Percentiles rank a stretch among this genome's conserved stretches.
phyloP scores from a whole-genome alignment of 73 alveolate species.

The Stentor coeruleus region DNA sequence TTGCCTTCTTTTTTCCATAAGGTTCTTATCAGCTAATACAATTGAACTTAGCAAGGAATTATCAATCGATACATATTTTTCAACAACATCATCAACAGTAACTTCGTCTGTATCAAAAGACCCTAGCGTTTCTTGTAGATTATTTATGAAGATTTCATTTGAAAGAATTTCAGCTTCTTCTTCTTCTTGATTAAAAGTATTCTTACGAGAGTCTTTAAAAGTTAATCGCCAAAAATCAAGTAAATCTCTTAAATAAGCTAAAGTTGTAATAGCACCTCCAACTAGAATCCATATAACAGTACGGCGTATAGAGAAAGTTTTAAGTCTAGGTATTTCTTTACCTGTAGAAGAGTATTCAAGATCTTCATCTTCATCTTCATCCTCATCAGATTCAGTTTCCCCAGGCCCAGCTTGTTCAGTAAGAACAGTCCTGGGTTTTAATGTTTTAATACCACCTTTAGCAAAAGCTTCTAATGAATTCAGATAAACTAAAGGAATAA shows the following conservation, averaged over 20 bases:
- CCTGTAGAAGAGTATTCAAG: not conserved
- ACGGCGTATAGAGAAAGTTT: not conserved
- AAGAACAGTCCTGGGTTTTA: not conserved
- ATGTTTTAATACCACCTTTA: not conserved
- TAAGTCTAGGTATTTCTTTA: not conserved
- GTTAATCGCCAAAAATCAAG: not conserved
- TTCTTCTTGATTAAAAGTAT: not conserved
- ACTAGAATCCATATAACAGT: not conserved
- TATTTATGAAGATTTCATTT: not conserved
- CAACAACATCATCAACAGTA: not conserved
- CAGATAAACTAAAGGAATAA: slow-evolving; percentile 4
- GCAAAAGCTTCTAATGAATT: slow-evolving; percentile 4
- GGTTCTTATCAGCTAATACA: not conserved
- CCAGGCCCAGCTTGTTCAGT: not conserved
- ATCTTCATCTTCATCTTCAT: slow-evolving; percentile 13
- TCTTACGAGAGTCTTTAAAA: not conserved
- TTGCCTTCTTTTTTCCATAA: not conserved
- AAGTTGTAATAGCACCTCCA: not conserved
- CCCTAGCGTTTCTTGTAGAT: not conserved
- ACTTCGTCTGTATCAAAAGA: not conserved
- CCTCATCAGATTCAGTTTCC: slow-evolving; percentile 10
- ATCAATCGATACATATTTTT: not conserved
- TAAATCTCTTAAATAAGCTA: slow-evolving; percentile 5
- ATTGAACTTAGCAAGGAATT: not conserved
- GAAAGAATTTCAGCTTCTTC: not conserved